Conservation (phyloP, 768 basidiomycete species). For the Russula brevipes region DNA sequence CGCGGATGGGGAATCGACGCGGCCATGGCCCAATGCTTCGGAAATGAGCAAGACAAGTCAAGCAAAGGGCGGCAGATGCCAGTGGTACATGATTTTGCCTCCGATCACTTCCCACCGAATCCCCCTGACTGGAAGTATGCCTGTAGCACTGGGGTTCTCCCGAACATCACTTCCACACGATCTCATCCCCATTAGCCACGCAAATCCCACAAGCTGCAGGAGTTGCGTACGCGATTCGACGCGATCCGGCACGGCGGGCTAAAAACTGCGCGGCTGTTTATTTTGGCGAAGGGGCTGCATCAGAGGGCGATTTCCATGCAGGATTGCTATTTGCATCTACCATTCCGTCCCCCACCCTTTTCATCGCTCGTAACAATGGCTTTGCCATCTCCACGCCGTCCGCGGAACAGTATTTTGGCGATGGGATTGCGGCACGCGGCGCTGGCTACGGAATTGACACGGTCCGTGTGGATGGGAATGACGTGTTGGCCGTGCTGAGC, state of each 20-base stretch:
- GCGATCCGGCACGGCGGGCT: conserved; percentile 61
- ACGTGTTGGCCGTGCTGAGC: conserved; percentile 75
- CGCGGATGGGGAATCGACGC: conserved; percentile 72
- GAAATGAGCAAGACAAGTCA: conserved; percentile 71
- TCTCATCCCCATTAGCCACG: conserved; percentile 89
- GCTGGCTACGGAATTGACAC: conserved; percentile 92
- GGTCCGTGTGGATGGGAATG: conserved; percentile 90
- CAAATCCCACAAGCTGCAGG: conserved; percentile 96
- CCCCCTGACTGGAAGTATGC: background rate
- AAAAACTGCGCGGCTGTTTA: conserved; percentile 81
- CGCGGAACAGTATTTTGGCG: conserved; percentile 84
- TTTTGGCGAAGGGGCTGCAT: conserved; percentile 92
- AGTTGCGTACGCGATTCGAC: conserved; percentile 82
- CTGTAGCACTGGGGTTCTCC: conserved; percentile 79
- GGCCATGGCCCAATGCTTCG: conserved; percentile 91
- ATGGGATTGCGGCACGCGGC: conserved; percentile 88
- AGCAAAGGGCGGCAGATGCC: conserved; percentile 93
- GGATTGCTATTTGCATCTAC: conserved; percentile 78
- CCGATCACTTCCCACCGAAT: conserved; percentile 1
- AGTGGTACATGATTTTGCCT: conserved; percentile 48
- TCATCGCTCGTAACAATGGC: conserved; percentile 77
- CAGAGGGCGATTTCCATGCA: conserved; percentile 94
- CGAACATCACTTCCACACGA: conserved; percentile 84
- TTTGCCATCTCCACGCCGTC: conserved; percentile 94
- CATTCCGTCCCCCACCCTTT: conserved; percentile 67